Percentiles rank a stretch among this genome's conserved stretches.
These are phyloP conservation scores for Beauveria rudraprayagi DNA, from an alignment of 2,329 filamentous ascomycete species.

Conservation along the genomic window DNA sequence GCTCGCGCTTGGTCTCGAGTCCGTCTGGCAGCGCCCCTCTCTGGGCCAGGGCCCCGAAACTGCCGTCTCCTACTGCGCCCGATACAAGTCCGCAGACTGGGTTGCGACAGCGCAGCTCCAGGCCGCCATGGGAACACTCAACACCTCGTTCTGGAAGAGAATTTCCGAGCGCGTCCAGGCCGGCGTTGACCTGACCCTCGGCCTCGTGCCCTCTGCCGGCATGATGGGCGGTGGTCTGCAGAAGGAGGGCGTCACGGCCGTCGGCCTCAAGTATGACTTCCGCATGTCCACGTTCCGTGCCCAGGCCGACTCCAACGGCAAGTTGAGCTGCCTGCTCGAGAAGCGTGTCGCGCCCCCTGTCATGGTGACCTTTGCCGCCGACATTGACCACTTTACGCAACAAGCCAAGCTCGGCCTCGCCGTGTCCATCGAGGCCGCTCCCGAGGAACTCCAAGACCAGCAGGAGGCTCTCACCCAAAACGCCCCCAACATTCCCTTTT, in stretches of 20 bases:
- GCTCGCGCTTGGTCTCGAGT: constrained; percentile 82
- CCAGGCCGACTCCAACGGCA: constrained; percentile 91
- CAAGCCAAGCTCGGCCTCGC: constrained; percentile 90
- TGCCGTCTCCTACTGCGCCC: constrained; percentile 78
- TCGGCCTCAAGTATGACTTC: constrained; percentile 98
- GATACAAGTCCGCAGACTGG: constrained; percentile 90
- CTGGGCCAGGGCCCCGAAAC: constrained; percentile 85
- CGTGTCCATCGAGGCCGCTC: constrained; percentile 80
- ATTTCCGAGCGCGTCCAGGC: constrained; percentile 94
- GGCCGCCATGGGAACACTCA: constrained; percentile 72
- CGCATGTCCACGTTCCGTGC: constrained; percentile 90
- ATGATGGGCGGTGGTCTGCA: constrained; percentile 67
- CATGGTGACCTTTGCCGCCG: constrained; percentile 87
- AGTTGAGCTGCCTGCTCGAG: constrained; percentile 85
- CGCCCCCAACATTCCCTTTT: constrained; percentile 57
- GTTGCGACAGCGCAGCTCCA: constrained; percentile 85
- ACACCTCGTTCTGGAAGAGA: constrained; percentile 87
- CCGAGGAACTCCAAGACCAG: constrained; percentile 81
- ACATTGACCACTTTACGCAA: constrained; percentile 96
- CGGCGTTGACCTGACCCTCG: constrained; percentile 87
- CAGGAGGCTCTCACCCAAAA: constrained; percentile 53
- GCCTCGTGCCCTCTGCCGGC: constrained; percentile 59
- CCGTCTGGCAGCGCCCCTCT: constrained; percentile 84
- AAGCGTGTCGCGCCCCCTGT: constrained; percentile 93
- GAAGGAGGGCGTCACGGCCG: constrained; percentile 83